phyloP scores from a whole-genome alignment of 2,329 filamentous ascomycete species.

The Monosporascus sp. region DNA sequence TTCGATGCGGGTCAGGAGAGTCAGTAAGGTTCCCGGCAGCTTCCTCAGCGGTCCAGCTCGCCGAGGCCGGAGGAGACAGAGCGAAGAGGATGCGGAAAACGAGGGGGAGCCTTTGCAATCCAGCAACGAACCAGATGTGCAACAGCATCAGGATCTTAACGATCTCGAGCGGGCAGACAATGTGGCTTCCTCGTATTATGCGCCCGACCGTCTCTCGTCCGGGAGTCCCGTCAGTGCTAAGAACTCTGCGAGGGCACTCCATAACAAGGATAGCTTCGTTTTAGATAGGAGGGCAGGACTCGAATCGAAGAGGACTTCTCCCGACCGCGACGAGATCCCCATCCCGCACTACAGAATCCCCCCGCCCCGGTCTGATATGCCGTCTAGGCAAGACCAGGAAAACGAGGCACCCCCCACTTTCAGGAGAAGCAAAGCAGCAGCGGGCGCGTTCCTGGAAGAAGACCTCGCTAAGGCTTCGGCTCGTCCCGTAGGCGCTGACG shows the following conservation, averaged over 20 bases:
- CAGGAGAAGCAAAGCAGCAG: slow-evolving; percentile 53
- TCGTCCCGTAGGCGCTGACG: slow-evolving; percentile 43
- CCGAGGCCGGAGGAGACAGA: slow-evolving; percentile 62
- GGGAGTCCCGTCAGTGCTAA: slow-evolving; percentile 53
- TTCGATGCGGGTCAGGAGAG: slow-evolving; percentile 72
- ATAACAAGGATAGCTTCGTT: slow-evolving; percentile 30
- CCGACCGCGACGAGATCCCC: slow-evolving; percentile 34
- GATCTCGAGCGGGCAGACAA: slow-evolving; percentile 32
- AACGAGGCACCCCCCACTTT: slow-evolving; percentile 72
- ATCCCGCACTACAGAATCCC: slow-evolving; percentile 55
- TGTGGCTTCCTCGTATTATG: slow-evolving; percentile 40
- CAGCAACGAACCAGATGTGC: slow-evolving; percentile 38
- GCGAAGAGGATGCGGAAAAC: slow-evolving; percentile 57
- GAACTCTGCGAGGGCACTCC: slow-evolving; percentile 36
- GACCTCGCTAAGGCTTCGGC: slow-evolving; percentile 46
- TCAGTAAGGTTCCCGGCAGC: slow-evolving; percentile 68
- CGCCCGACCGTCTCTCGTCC: slow-evolving; percentile 47
- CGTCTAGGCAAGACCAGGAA: slow-evolving; percentile 71
- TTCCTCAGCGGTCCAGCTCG: slow-evolving; percentile 77
- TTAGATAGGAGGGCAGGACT: slow-evolving; percentile 12
- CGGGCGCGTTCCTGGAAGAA: slow-evolving; percentile 51
- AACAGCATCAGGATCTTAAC: slow-evolving; percentile 27
- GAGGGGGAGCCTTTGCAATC: slow-evolving; percentile 36
- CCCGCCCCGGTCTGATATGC: slow-evolving; percentile 50
- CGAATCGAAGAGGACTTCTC: slow-evolving; percentile 15